Conservation (phyloP, 352 stramenopile species). For the Phytophthora niederhauseri region DNA sequence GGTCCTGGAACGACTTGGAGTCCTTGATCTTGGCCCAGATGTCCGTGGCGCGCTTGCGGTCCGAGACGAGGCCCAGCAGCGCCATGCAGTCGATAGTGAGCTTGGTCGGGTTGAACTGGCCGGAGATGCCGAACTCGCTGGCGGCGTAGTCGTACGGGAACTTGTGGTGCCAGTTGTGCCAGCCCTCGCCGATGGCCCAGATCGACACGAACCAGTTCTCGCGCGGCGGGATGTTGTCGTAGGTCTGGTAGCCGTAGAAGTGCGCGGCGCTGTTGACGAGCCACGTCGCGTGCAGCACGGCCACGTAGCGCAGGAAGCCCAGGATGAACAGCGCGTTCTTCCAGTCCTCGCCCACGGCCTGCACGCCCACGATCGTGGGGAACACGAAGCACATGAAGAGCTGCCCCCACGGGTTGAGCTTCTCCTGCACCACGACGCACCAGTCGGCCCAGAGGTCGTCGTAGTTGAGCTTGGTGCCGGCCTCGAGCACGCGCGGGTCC, state of each 20-base stretch:
- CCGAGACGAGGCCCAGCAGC: conserved; percentile 91
- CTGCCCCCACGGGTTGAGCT: conserved; percentile 97
- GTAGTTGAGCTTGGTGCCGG: conserved; percentile 95
- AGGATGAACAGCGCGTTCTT: conserved; percentile 97
- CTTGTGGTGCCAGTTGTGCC: conserved; percentile 99
- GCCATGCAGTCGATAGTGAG: conserved; percentile 96
- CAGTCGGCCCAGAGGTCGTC: conserved; percentile 97
- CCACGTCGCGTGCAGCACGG: conserved; percentile 98
- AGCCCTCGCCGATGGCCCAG: conserved; percentile 96
- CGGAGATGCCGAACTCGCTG: conserved; percentile 95
- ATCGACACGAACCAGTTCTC: conserved; percentile 98
- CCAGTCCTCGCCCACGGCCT: conserved; percentile 93
- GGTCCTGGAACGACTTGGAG: conserved; percentile 56
- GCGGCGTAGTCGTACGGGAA: conserved; percentile 99
- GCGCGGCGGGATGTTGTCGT: conserved; percentile 96
- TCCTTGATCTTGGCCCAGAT: conserved; percentile 95
- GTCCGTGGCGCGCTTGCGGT: conserved; percentile 94
- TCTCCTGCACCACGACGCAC: conserved; percentile 96
- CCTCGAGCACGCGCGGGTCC: conserved; percentile 91
- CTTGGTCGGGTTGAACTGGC: conserved; percentile 99
- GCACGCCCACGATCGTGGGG: conserved; percentile 90
- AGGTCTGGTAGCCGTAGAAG: conserved; percentile 98
- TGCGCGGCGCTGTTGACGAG: conserved; percentile 98
- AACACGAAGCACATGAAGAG: conserved; percentile 98
- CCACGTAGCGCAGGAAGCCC: conserved; percentile 94